Conservation (phyloP, 768 basidiomycete species). For the Pisolithus marmoratus region DNA sequence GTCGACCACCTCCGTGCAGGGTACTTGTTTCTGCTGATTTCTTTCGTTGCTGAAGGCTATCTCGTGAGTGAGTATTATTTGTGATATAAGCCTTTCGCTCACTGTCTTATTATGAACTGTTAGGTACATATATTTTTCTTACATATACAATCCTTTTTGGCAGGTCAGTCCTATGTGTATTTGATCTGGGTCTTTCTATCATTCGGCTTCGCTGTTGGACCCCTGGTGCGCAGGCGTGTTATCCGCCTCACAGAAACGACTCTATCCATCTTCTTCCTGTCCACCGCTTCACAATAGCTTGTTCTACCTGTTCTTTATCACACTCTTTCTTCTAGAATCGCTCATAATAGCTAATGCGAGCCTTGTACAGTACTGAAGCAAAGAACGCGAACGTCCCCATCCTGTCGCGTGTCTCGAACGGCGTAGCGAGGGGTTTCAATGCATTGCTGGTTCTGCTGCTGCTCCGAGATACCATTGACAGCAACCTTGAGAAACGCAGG, state of each 20-base stretch:
- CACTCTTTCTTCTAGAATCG: conserved; percentile 74
- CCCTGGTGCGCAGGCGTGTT: conserved; percentile 61
- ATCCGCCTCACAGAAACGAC: conserved; percentile 50
- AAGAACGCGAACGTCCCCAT: neutral
- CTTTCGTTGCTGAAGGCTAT: conserved; percentile 60
- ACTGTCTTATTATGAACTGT: neutral
- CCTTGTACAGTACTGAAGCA: conserved; percentile 15
- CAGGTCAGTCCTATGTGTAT: conserved; percentile 63
- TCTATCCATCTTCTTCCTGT: conserved; percentile 72
- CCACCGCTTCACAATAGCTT: conserved; percentile 44
- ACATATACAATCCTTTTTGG: neutral
- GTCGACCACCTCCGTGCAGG: conserved; percentile 65
- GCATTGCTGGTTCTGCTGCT: conserved; percentile 67
- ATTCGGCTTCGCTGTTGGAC: conserved; percentile 72
- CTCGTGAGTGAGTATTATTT: conserved; percentile 54
- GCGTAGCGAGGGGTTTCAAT: conserved; percentile 56
- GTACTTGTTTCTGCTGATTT: conserved; percentile 72
- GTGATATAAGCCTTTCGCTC: no score
- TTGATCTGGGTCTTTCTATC: conserved; percentile 64
- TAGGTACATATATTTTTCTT: conserved; percentile 28
- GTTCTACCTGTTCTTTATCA: conserved; percentile 42
- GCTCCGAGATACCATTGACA: conserved; percentile 33
- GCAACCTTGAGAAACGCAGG: conserved; percentile 33
- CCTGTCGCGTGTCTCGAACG: conserved; percentile 26
- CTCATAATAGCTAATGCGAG: conserved; percentile 46